Base-by-base conservation (phyloP, 495 filamentous ascomycete genomes). In the Penicillium roqueforti region DNA sequence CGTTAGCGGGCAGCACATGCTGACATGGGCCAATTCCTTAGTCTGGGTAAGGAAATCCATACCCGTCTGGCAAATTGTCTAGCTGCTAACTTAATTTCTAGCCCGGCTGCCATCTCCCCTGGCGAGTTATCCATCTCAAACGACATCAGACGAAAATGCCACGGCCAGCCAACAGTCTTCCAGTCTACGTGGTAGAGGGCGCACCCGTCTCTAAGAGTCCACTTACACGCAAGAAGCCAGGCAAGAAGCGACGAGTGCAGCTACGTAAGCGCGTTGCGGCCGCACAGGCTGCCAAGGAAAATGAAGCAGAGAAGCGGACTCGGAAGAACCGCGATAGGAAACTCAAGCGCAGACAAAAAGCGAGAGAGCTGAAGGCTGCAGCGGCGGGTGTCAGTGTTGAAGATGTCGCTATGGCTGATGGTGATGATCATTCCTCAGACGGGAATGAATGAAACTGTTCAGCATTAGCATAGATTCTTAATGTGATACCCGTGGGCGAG, bases 291-390 rank as follows among this genome's bases (percentile, higher is more conserved):
- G 69, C 71, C 0, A 71, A 73, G 47, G 66, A 72, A 56, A 59
- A 58, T 0, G 73, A 76, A n/a, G 73, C 72, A 1, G 74, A 77
- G 59, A 77, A 77, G 56, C 68, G 72, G 8, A 75, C 68, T 37
- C 69, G 72, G 32, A 76, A 75, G 55, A 77, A 77, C 48, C 69
- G 73, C 11, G 72, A 76, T 52, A 65, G 62, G 28, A 76, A 77
- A 58, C 48, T 76, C 31, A 77, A 74, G 59, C 69, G 72, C 28
- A 62, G 75, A 34, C 75, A 77, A 47, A 77, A 75, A 47, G 72
- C 72, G 7, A 68, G 75, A 11, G 75, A 75, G 32, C 42, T 62
- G 50, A 76, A 77, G 53, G 73, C 72, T 47, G 71, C 72, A 0
- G 58, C 67, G 22, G 68, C 62, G 1, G 50, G 50, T 44, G 22